Conservation (phyloP, 129 eudicot species). For the Escallonia herrerae region DNA sequence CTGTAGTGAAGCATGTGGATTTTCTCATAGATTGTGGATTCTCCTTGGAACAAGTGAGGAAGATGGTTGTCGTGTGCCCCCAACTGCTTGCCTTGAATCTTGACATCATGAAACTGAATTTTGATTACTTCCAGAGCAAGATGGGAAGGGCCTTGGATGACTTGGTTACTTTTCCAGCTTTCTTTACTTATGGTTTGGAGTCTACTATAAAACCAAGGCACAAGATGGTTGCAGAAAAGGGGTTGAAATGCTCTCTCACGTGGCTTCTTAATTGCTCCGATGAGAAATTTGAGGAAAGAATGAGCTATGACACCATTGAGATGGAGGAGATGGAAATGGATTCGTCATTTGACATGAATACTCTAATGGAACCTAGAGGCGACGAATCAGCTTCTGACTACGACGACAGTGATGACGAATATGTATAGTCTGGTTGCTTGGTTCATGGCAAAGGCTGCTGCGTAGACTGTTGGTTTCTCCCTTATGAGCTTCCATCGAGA, state of each 20-base stretch:
- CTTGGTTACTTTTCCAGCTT: slow-evolving; percentile 77
- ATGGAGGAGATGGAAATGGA: slow-evolving; percentile 78
- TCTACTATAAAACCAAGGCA: slow-evolving; percentile 84
- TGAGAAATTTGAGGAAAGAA: slow-evolving; percentile 75
- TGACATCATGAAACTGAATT: slow-evolving; percentile 70
- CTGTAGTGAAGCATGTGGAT: slow-evolving; percentile 64
- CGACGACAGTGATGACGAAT: slow-evolving; percentile 68
- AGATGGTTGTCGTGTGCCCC: slow-evolving; percentile 86
- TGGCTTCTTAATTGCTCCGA: slow-evolving; percentile 93
- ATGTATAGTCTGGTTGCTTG: slow-evolving; percentile 29
- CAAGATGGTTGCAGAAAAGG: slow-evolving; percentile 51
- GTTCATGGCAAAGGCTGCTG: slow-evolving; percentile 3
- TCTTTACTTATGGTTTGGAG: slow-evolving; percentile 84
- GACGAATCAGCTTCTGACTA: slow-evolving; percentile 61
- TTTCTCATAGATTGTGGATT: slow-evolving; percentile 72
- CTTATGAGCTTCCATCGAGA: slow-evolving; percentile 1
- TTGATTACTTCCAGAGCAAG: slow-evolving; percentile 48
- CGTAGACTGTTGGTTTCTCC: slow-evolving; percentile 2
- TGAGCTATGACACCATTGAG: slow-evolving; percentile 72
- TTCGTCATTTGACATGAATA: slow-evolving; percentile 67
- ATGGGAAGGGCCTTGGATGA: slow-evolving; percentile 87
- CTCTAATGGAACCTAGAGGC: slow-evolving; percentile 42
- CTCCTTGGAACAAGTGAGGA: slow-evolving; percentile 47
- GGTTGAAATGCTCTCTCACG: slow-evolving; percentile 75
- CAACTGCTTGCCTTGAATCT: slow-evolving; percentile 83